Conservation (phyloP, 306 rosid genomes). For the Gynostemma pentaphyllum region DNA sequence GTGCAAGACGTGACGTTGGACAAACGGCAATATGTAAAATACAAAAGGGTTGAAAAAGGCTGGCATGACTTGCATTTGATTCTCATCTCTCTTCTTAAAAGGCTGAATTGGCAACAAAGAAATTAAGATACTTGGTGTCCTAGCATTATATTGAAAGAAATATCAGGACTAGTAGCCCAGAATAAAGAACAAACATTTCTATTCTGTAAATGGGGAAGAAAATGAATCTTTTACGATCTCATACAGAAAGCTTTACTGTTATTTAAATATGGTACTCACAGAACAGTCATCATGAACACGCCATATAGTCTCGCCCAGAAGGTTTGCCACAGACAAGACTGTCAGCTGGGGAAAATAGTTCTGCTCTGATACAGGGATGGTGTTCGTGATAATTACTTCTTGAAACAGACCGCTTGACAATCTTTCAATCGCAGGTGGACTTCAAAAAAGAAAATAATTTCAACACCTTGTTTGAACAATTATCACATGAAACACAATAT, state of each 20-base stretch:
- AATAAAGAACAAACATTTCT: neutral
- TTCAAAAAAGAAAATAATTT: slow-evolving; percentile 24
- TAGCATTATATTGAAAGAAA: no score
- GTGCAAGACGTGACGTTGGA: no score
- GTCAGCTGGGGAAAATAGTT: slow-evolving; percentile 88
- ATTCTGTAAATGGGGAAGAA: neutral
- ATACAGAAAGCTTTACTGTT: slow-evolving; percentile 20
- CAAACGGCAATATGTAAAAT: no score
- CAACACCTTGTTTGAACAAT: neutral
- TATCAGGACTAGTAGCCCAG: no score
- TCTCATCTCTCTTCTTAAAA: no score
- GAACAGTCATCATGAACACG: slow-evolving; percentile 97
- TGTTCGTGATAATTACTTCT: slow-evolving; percentile 85
- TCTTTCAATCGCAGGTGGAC: slow-evolving; percentile 91
- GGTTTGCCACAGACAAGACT: slow-evolving; percentile 80
- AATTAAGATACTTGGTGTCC: no score
- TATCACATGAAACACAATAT: neutral
- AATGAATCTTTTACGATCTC: neutral
- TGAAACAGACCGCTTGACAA: slow-evolving; percentile 82
- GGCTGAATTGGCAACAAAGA: no score
- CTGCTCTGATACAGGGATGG: slow-evolving; percentile 74
- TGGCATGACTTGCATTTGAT: no score
- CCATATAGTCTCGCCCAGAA: slow-evolving; percentile 94
- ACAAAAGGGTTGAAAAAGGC: no score
- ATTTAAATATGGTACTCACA: slow-evolving; percentile 61